A percentile compares a stretch with the other conserved stretches of the same genome.
These are phyloP conservation scores for Oropetium thomaeum DNA, from an alignment of 176 grass and related monocot species.

Conservation along the genomic window DNA sequence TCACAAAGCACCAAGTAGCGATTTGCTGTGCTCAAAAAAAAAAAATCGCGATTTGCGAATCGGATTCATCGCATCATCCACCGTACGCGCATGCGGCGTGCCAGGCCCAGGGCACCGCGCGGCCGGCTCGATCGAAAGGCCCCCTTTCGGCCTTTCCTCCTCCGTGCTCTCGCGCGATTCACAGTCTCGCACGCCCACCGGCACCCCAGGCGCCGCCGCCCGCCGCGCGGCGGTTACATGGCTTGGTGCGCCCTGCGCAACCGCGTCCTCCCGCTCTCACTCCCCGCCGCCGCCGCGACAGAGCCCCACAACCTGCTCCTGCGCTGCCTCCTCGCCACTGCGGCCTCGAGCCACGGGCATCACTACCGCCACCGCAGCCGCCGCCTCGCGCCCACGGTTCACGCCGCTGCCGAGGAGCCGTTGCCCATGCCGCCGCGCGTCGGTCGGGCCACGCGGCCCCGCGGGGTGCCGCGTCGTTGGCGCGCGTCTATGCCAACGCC, in stretches of 20 bases:
- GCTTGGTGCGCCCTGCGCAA: conserved; percentile 54
- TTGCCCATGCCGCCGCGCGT: conserved; percentile 61
- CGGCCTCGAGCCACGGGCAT: conserved; percentile 11
- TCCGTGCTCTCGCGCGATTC: neutral
- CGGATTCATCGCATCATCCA: too few species aligned
- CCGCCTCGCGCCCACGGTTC: conserved; percentile 17
- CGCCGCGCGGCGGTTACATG: conserved; percentile 39
- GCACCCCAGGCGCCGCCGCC: too few species aligned
- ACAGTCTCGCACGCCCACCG: neutral
- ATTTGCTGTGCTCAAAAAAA: too few species aligned
- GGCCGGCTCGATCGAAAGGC: neutral
- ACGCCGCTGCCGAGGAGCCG: conserved; percentile 18
- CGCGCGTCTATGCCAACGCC: conserved; percentile 64
- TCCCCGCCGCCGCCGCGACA: conserved; percentile 28
- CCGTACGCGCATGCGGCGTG: neutral
- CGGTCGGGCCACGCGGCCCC: conserved; percentile 50
- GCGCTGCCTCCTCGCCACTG: conserved; percentile 33
- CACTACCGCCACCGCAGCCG: conserved; percentile 29
- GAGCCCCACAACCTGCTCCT: conserved; percentile 28
- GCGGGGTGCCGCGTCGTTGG: conserved; percentile 46
- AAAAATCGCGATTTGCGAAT: too few species aligned
- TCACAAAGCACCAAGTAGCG: too few species aligned
- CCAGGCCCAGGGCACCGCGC: too few species aligned
- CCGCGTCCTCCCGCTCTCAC: conserved; percentile 26
- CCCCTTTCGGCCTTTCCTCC: too few species aligned